A percentile compares a stretch with the other conserved stretches of the same genome.
phyloP scores from a whole-genome alignment of 495 filamentous ascomycete species.

The Podospora sp. region DNA sequence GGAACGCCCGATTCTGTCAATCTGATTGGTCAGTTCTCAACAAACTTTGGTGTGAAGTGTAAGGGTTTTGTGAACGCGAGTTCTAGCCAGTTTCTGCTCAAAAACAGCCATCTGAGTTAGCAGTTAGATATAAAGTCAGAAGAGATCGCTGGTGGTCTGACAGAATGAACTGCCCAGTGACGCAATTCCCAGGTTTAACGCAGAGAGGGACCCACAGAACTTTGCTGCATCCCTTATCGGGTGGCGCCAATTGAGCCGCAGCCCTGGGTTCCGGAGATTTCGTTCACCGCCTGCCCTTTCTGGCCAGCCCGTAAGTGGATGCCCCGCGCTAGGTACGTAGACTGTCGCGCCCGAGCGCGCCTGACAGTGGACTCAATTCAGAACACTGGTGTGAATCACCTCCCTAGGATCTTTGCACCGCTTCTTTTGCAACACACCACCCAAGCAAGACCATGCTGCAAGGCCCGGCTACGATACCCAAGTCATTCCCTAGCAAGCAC shows the following conservation, averaged over 20 bases:
- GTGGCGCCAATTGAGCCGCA: not conserved
- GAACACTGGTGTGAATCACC: slow-evolving; percentile 16
- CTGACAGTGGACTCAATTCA: slow-evolving; percentile 21
- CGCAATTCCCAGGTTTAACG: slow-evolving; percentile 11
- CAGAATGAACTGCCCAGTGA: slow-evolving; percentile 9
- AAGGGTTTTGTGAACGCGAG: not conserved
- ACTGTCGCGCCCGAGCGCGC: slow-evolving; percentile 36
- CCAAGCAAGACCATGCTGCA: not conserved
- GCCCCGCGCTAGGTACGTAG: slow-evolving; percentile 32
- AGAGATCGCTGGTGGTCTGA: not conserved
- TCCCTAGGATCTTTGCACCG: not conserved
- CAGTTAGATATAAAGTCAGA: not conserved
- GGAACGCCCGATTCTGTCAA: not conserved
- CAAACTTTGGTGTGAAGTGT: not conserved
- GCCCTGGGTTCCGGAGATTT: not conserved
- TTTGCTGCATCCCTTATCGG: slow-evolving; percentile 19
- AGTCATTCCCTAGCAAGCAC: not conserved
- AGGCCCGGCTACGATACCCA: not conserved
- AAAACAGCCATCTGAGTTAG: not conserved
- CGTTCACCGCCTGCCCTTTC: slow-evolving; percentile 23
- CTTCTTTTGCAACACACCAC: not conserved
- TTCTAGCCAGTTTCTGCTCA: not conserved
- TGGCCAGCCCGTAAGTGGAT: slow-evolving; percentile 7
- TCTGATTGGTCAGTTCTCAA: not conserved
- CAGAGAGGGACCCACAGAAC: not conserved